Evolutionary conservation across 768 basidiomycete species (phyloP), one percentile per base, ranked within the genome.

Genomic region (Russula sp.): DNA sequence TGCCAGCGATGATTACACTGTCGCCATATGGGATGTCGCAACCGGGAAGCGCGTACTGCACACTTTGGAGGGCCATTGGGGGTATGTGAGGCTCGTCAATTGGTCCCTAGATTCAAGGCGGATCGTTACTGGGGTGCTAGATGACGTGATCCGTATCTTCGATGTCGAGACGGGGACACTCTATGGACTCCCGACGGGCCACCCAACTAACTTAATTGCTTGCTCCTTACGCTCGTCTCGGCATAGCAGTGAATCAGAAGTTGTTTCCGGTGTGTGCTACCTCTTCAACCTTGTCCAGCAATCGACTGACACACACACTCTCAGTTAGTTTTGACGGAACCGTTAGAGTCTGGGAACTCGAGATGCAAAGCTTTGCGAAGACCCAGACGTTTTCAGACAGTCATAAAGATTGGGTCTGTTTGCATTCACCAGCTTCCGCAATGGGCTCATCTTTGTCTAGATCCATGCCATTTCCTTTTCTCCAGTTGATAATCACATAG

Each of bases 1-100:
- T 0, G 79, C 77, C 0, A 77, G 77, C 32, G 68, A 79, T 32
- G 81, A 82, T 68, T 78, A 79, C 70, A 70, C 73, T 22, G 78
- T 81, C 61, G 73, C 72, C 51, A 63, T 82, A 29, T 82, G 81
- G 81, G 78, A 81, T 65, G 69, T 74, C 5, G 61, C 66, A 42
- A 75, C 74, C 2, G 80, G 81, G 0, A 77, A 79, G 65, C 77
- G 76, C 60, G 61, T 81, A 13, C 70, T 73, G 7, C 22, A 53
- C 3, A 32, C 10, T 25, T 46, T 57, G 16, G 47, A 47, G 1
- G 54, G 42, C 11, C 54, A 61, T 42, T 42, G 22, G 18, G 53
- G 49, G 32, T 56, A 52, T 18, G 39, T 61, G n/a, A 55, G 54
- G 35, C 5, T 42, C 39, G 36, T 64, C 22, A 50, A 42, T 55